A percentile compares a stretch with the other conserved stretches of the same genome.
Conservation (phyloP, 495 filamentous ascomycete genomes). For the Jackrogersella multiformis region DNA sequence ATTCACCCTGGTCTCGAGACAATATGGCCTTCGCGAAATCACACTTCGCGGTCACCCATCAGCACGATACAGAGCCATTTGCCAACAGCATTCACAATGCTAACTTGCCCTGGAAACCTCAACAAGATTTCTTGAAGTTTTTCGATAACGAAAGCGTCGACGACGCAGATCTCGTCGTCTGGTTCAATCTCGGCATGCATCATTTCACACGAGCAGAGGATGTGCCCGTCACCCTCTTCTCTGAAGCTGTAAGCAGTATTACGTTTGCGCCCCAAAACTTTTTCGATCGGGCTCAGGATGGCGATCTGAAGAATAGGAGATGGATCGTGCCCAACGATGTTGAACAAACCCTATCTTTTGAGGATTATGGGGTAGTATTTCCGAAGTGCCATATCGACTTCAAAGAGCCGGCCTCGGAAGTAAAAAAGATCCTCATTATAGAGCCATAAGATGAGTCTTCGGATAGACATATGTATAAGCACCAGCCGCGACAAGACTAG, state of each 20-base stretch:
- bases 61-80: slow-evolving; percentile 64
- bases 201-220: slow-evolving; percentile 66
- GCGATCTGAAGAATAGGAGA: slow-evolving; percentile 38
- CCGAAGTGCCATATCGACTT: no score
- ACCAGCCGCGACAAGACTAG: no score
- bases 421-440: no score
- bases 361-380: no score
- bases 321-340: no score
- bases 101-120: slow-evolving; percentile 56
- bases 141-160: slow-evolving; percentile 63
- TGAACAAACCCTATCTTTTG: no score
- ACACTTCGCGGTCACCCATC: slow-evolving; percentile 60
- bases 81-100: slow-evolving; percentile 59
- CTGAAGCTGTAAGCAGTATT: slow-evolving; percentile 56
- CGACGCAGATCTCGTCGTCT: slow-evolving; percentile 59
- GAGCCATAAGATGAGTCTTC: no score
- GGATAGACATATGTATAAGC: no score
- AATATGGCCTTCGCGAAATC: slow-evolving; percentile 58
- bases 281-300: slow-evolving; percentile 41
- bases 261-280: slow-evolving; percentile 60
- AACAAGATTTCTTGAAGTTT: slow-evolving; percentile 63
- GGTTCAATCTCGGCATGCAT: slow-evolving; percentile 67
- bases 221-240: slow-evolving; percentile 62
- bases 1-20: slow-evolving; percentile 57
- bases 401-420: no score